Conservation (phyloP, 495 filamentous ascomycete genomes). For the Penicillium simplicissimum region DNA sequence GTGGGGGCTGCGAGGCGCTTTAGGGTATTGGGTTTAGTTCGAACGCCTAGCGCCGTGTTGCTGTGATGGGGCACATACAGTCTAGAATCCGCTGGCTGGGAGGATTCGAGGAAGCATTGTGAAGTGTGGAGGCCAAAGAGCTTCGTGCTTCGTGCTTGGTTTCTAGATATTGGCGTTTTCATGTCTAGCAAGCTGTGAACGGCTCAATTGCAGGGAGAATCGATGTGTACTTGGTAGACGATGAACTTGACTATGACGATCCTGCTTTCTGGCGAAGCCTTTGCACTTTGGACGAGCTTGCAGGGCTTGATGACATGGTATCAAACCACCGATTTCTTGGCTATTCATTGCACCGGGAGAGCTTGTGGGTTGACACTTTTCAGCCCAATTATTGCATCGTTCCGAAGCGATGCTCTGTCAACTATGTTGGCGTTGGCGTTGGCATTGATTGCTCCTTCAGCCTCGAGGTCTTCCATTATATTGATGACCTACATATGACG, state of each 20-base stretch:
- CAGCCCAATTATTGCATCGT: constrained; percentile 24
- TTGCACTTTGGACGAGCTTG: no score
- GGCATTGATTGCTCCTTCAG: no score
- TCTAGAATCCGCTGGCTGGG: background rate
- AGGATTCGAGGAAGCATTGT: background rate
- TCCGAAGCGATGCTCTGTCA: constrained; percentile 3
- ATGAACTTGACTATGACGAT: no score
- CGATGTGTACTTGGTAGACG: no score
- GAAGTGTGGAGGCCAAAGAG: background rate
- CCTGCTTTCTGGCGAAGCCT: no score
- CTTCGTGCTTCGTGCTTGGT: background rate
- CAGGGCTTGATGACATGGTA: no score
- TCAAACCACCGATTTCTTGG: constrained; percentile 3
- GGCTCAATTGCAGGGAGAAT: no score
- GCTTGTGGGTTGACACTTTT: constrained; percentile 24
- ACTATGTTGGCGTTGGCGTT: background rate
- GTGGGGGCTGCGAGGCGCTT: constrained; percentile 14
- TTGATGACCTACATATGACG: no score
- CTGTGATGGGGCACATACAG: constrained; percentile 6
- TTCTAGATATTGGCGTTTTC: no score
- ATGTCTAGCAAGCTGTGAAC: background rate
- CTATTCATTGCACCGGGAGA: constrained; percentile 10
- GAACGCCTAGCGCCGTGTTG: constrained; percentile 12
- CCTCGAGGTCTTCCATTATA: no score
- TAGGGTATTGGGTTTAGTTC: constrained; percentile 18